These are phyloP conservation scores for Podaxis sp. DNA, from an alignment of 768 basidiomycete species.

Conservation along the genomic window DNA sequence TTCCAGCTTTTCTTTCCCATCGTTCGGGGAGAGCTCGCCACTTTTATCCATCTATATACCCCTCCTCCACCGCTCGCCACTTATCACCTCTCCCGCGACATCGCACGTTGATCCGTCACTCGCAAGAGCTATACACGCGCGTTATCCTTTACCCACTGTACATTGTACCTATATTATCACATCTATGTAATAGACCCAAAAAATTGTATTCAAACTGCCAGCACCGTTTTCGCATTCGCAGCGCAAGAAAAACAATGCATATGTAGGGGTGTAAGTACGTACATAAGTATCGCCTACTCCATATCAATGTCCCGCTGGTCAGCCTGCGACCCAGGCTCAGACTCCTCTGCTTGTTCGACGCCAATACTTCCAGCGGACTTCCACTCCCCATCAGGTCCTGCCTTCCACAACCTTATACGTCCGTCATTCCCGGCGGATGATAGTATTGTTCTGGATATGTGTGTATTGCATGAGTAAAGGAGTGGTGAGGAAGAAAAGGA, in stretches of 20 bases:
- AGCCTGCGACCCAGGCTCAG: slow-evolving; percentile 28
- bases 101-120: background rate
- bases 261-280: background rate
- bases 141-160: no score
- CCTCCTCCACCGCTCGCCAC: background rate
- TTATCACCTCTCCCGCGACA: background rate
- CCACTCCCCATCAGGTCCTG: slow-evolving; percentile 83
- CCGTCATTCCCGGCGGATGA: slow-evolving; percentile 85
- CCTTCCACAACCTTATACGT: slow-evolving; percentile 82
- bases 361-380: slow-evolving; percentile 78
- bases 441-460: slow-evolving; percentile 64
- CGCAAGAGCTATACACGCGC: background rate
- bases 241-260: background rate
- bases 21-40: background rate
- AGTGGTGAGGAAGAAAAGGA: background rate
- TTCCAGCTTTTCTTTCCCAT: background rate
- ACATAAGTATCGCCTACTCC: slow-evolving; percentile 23
- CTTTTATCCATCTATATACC: background rate
- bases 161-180: background rate
- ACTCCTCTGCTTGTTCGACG: slow-evolving; percentile 66
- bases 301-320: slow-evolving; percentile 43
- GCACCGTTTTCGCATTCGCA: background rate
- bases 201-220: background rate
- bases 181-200: background rate
- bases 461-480: background rate